Base-by-base conservation (phyloP, 768 basidiomycete genomes). In the Podaxis sp. region DNA sequence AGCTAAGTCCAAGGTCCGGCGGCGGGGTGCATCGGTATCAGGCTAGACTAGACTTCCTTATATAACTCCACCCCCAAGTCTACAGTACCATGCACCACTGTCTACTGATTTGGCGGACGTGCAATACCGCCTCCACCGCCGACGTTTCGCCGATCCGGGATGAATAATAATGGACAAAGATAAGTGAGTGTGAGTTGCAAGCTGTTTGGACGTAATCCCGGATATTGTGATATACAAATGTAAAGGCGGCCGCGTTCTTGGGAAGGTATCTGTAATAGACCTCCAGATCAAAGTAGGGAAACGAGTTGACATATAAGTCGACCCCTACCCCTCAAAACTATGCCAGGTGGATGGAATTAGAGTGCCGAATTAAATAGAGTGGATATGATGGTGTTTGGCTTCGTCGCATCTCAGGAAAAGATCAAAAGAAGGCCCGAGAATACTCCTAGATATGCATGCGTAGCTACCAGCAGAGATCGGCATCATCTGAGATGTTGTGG, bases 351-450 rank as follows among this genome's bases (percentile, higher is more conserved):
- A 40, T 53, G 44, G 54, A 63, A 48, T 9, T 9, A 48, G 40
- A 40, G n/a, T 39, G 19, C 48, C 53, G 38, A 42, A 26, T 51
- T 46, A n/a, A 51, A 26, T 17, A 44, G 17, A 40, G 19, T 11
- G 30, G 46, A 48, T 49, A 36, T 57, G 48, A 39, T 8, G 22
- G 46, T 13, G 44, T 48, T 46, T 46, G 11, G 38, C 8, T 11
- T 39, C 7, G 33, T 33, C 33, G 33, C 33, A 33, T 33, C 39
- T 15, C 22, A 7, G 39, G 38, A 11, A 57, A 12, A 46, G 15
- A 61, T 55, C 28, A 54, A 51, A 36, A 57, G 44, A 63, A 56
- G 48, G 36, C 38, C 61, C 61, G 61, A 63, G 61, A 63, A 57
- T 57, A 51, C 49, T 63, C 61, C 61, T 63, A 9, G 12, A 39